Evolutionary conservation across 176 grass and related monocot genomes (phyloP).

Genomic region (Guadua angustifolia): DNA sequence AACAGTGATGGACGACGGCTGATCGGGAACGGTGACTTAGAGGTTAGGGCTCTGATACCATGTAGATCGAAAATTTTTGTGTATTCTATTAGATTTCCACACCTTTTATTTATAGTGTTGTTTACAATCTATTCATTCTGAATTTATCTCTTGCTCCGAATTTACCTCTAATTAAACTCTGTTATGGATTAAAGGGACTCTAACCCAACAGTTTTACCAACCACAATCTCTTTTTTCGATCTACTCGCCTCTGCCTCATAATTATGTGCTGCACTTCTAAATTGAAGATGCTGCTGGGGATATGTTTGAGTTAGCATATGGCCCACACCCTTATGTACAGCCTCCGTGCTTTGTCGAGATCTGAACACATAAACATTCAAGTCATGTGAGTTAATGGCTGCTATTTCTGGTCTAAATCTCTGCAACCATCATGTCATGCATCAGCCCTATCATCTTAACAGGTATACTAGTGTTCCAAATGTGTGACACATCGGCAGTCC

Average conservation of each 20-base stretch:
- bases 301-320: constrained; percentile 14
- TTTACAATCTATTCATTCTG: too few relatives aligned
- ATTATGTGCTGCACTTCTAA: constrained; percentile 25
- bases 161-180: too few relatives aligned
- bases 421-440: constrained; percentile 38
- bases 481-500: background rate
- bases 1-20: too few relatives aligned
- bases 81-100: too few relatives aligned
- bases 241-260: constrained; percentile 28
- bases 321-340: constrained; percentile 13
- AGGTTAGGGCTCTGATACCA: too few relatives aligned
- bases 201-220: background rate
- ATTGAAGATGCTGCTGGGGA: constrained; percentile 6
- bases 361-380: constrained; percentile 29
- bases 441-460: constrained; percentile 23
- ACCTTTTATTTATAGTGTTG: too few relatives aligned
- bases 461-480: constrained; percentile 13
- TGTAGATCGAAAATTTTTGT: too few relatives aligned
- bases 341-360: background rate
- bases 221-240: constrained; percentile 25
- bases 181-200: too few relatives aligned
- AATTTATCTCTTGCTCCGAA: too few relatives aligned
- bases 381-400: constrained; percentile 47
- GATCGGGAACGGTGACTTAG: too few relatives aligned
- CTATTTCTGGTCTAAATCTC: constrained; percentile 44